Evolutionary conservation across 371 early-diverging fungal species (phyloP).

Genomic region (Mucor mucedo): DNA sequence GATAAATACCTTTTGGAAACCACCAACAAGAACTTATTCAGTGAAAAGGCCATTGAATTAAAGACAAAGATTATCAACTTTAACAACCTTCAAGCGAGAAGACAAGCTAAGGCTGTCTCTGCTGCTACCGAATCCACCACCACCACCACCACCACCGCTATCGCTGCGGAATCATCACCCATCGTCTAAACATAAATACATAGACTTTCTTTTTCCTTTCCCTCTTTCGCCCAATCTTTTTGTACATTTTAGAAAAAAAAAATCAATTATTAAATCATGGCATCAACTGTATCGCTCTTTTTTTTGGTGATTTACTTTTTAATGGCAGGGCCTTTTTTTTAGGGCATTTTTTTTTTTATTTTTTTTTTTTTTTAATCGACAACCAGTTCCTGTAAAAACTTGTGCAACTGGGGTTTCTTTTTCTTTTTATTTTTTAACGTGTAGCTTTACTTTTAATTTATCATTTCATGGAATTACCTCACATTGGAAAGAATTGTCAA

Average conservation of each 20-base stretch:
- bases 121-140: background rate
- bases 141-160: background rate
- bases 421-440: background rate
- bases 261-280: too few relatives aligned
- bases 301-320: too few relatives aligned
- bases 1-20: slow-evolving; percentile 80
- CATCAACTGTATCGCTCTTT: too few relatives aligned
- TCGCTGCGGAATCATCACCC: too few relatives aligned
- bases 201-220: too few relatives aligned
- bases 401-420: background rate
- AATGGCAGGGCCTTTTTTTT: too few relatives aligned
- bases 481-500: slow-evolving; percentile 39
- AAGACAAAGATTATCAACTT: slow-evolving; percentile 24
- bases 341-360: too few relatives aligned
- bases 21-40: slow-evolving; percentile 66
- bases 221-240: too few relatives aligned
- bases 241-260: too few relatives aligned
- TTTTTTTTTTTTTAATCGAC: too few relatives aligned
- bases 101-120: slow-evolving; percentile 9
- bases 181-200: background rate
- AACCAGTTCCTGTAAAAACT: too few relatives aligned
- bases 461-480: slow-evolving; percentile 38
- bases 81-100: slow-evolving; percentile 16
- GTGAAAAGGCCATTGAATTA: slow-evolving; percentile 52
- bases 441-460: background rate